Evolutionary conservation across 352 stramenopile species (phyloP).

Genomic region (Globisporangium spinosum): DNA sequence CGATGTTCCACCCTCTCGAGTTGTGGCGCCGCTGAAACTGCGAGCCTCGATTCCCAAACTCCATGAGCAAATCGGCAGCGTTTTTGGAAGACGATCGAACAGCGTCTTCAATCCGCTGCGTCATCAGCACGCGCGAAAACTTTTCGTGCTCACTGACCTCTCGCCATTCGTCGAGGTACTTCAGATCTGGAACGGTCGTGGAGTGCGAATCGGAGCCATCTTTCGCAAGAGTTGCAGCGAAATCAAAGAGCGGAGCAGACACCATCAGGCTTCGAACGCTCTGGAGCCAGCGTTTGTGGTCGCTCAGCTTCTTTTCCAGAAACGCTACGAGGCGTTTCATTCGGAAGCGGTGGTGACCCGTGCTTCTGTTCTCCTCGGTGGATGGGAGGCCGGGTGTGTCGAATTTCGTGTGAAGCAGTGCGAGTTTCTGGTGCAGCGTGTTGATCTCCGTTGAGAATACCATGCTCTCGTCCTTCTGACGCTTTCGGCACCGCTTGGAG

Average conservation of each 20-base stretch:
- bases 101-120: constrained; percentile 26
- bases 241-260: constrained; percentile 44
- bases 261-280: constrained; percentile 46
- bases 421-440: constrained; percentile 33
- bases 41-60: constrained; percentile 17
- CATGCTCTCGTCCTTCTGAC: constrained; percentile 42
- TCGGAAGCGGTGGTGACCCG: constrained; percentile 24
- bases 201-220: neutral
- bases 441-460: constrained; percentile 33
- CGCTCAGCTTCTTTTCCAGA: constrained; percentile 42
- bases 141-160: constrained; percentile 11
- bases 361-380: neutral
- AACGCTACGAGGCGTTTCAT: constrained; percentile 33
- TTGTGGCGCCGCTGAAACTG: constrained; percentile 37
- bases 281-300: constrained; percentile 48
- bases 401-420: constrained; percentile 21
- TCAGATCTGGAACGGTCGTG: constrained; percentile 10
- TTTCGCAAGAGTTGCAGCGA: constrained; percentile 12
- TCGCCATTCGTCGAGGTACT: constrained; percentile 29
- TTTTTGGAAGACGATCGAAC: constrained; percentile 31
- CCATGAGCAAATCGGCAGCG: constrained; percentile 29
- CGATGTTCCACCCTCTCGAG: constrained; percentile 46
- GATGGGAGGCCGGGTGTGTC: neutral
- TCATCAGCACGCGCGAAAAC: constrained; percentile 32
- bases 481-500: constrained; percentile 35